Base-by-base conservation (phyloP, 2,329 filamentous ascomycete genomes). In the Coniella vitis region DNA sequence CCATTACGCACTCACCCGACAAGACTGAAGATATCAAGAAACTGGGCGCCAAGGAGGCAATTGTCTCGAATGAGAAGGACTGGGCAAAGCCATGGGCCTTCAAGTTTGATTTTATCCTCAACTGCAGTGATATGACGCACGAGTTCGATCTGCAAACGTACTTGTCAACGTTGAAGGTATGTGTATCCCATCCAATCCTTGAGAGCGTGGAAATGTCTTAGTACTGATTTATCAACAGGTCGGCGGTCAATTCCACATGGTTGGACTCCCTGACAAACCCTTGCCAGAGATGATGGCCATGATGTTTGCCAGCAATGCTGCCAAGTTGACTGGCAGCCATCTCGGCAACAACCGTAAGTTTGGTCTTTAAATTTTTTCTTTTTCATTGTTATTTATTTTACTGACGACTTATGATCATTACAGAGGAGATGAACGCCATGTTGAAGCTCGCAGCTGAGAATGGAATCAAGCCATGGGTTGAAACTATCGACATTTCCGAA, bases 11-110 rank as follows among this genome's bases (percentile, higher is more conserved):
- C 54, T 77, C 72, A 0, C 68, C 69, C 1, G 57, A 63, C 60
- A 87, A 87, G 69, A 71, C 67, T 34, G 72, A 71, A 0, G 81
- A 86, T 59, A 79, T 78, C 7, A 65, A 72, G 55, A 76, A 77
- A 54, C 71, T 87, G 51, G 83, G 84, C 7, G 83, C 83, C 1
- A 76, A 76, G 68, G 75, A 65, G 66, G 71, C 73, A 22, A 71
- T 75, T 49, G 55, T 65, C 48, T 73, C 68, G 7, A 62, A 51
- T 1, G 59, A 81, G 16, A 70, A 84, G 47, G 62, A 68, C 25
- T 87, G 83, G 83, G 70, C 70, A 3, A 72, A 74, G 57, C 72
- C 73, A 31, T 72, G 81, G 56, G 68, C 67, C 17, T 70, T 70
- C 57, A 65, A 60, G 35, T 78, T 77, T 52, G 70, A 76, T 58